Conservation (phyloP, 352 stramenopile genomes). For the Halophytophthora batemanensis region DNA sequence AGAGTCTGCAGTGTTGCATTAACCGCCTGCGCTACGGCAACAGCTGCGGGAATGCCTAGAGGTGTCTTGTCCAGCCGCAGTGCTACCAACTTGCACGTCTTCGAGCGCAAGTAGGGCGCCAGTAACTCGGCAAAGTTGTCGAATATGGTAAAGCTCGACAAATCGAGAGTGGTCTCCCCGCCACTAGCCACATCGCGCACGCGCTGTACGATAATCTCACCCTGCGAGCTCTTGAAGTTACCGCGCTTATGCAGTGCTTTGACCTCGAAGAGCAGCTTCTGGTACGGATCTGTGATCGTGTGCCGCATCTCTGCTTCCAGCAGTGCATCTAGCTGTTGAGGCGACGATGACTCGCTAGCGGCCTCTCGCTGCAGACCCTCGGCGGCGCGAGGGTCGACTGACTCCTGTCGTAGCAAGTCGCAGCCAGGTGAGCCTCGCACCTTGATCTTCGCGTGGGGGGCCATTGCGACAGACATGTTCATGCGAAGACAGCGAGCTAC, state of each 20-base stretch:
- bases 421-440: constrained; percentile 44
- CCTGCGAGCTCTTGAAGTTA: constrained; percentile 63
- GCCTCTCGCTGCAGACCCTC: constrained; percentile 47
- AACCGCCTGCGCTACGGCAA: constrained; percentile 33
- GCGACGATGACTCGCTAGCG: neutral
- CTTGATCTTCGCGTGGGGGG: constrained; percentile 24
- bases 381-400: constrained; percentile 54
- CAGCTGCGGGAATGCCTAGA: constrained; percentile 44
- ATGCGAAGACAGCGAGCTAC: too few species aligned
- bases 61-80: constrained; percentile 52
- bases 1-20: constrained; percentile 42
- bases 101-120: constrained; percentile 46
- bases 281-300: constrained; percentile 58
- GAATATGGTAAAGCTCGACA: constrained; percentile 50
- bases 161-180: constrained; percentile 37
- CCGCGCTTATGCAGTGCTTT: constrained; percentile 55
- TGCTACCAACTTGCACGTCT: constrained; percentile 40
- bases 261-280: constrained; percentile 63
- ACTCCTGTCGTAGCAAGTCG: constrained; percentile 37
- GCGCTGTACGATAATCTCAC: constrained; percentile 48
- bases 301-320: constrained; percentile 64
- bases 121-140: constrained; percentile 62
- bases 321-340: constrained; percentile 40
- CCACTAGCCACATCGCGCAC: constrained; percentile 42
- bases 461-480: constrained; percentile 15